Percentiles rank a stretch among this genome's conserved stretches.
Evolutionary conservation across 1,284 basidiomycete species (phyloP).

Genomic region (Blastosporella zonata): DNA sequence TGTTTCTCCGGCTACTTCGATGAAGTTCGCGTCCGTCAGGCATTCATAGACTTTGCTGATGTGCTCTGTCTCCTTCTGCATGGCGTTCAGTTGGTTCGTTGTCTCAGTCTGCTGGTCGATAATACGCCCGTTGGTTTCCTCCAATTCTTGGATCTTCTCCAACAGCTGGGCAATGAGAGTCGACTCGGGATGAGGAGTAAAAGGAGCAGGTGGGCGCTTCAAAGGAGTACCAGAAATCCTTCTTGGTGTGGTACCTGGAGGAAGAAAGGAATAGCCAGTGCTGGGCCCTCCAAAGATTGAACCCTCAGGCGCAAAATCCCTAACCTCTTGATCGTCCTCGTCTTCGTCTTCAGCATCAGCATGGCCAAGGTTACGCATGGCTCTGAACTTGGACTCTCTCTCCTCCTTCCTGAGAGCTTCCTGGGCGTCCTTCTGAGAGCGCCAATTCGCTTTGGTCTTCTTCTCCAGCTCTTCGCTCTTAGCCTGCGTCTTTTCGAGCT

Average conservation of each 20-base stretch:
- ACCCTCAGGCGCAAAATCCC: conserved; percentile 64
- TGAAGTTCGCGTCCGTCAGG: conserved; percentile 53
- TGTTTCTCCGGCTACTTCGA: conserved; percentile 40
- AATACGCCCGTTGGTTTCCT: conserved; percentile 72
- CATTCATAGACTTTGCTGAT: conserved; percentile 72
- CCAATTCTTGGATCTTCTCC: conserved; percentile 76
- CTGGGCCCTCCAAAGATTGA: conserved; percentile 34
- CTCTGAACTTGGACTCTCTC: conserved; percentile 51
- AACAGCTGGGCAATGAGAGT: conserved; percentile 70
- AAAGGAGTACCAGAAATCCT: conserved; percentile 15
- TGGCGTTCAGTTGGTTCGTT: conserved; percentile 56
- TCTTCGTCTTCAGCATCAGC: conserved; percentile 24
- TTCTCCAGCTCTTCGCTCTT: conserved; percentile 69
- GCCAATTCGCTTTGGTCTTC: conserved; percentile 43
- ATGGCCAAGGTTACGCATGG: conserved; percentile 34
- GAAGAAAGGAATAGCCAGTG: conserved; percentile 22
- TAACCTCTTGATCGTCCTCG: conserved; percentile 26
- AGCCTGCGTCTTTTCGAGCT: conserved; percentile 69
- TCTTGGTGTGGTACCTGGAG: conserved; percentile 15
- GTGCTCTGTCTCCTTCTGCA: conserved; percentile 66
- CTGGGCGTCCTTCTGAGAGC: conserved; percentile 40
- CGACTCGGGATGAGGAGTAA: conserved; percentile 39
- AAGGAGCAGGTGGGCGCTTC: conserved; percentile 17
- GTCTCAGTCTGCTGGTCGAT: conserved; percentile 65
- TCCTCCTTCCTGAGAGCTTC: conserved; percentile 50